These are phyloP conservation scores for Neofusicoccum sp. DNA, from an alignment of 2,329 filamentous ascomycete species.

Conservation along the genomic window DNA sequence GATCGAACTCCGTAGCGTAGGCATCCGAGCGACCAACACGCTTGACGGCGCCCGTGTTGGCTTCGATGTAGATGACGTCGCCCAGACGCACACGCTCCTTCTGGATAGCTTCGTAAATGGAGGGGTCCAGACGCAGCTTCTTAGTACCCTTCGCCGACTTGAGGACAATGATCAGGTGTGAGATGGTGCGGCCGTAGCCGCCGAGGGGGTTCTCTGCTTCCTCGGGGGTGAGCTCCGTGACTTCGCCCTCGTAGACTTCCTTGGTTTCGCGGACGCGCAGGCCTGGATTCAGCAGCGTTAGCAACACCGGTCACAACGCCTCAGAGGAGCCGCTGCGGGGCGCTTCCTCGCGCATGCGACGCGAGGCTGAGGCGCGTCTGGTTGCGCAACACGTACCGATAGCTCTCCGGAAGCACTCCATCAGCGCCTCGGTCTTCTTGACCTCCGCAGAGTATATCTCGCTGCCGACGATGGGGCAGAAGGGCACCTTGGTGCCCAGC, in stretches of 20 bases:
- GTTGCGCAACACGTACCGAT: slow-evolving; percentile 61
- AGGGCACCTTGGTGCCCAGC: slow-evolving; percentile 95
- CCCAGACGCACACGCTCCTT: slow-evolving; percentile 95
- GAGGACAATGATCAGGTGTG: slow-evolving; percentile 87
- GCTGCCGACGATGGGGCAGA: slow-evolving; percentile 96
- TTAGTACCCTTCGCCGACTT: slow-evolving; percentile 97
- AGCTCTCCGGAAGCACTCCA: slow-evolving; percentile 98
- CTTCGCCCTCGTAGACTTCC: slow-evolving; percentile 98
- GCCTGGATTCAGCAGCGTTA: slow-evolving; percentile 37
- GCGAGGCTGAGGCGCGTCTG: not conserved
- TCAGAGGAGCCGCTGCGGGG: no score
- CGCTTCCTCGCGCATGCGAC: not conserved
- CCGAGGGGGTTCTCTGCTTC: slow-evolving; percentile 97
- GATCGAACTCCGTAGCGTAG: slow-evolving; percentile 96
- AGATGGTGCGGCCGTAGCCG: slow-evolving; percentile 96
- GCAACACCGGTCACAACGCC: not conserved
- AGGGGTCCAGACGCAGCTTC: slow-evolving; percentile 93
- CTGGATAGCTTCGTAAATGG: slow-evolving; percentile 98
- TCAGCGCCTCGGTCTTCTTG: slow-evolving; percentile 98
- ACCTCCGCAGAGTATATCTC: slow-evolving; percentile 98
- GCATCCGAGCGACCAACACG: slow-evolving; percentile 93
- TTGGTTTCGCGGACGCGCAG: slow-evolving; percentile 97
- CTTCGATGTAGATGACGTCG: slow-evolving; percentile 98
- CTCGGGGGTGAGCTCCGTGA: slow-evolving; percentile 94
- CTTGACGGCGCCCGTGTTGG: slow-evolving; percentile 97